These are phyloP conservation scores for Atractiella rhizophila DNA, from an alignment of 768 basidiomycete species.

Conservation along the genomic window DNA sequence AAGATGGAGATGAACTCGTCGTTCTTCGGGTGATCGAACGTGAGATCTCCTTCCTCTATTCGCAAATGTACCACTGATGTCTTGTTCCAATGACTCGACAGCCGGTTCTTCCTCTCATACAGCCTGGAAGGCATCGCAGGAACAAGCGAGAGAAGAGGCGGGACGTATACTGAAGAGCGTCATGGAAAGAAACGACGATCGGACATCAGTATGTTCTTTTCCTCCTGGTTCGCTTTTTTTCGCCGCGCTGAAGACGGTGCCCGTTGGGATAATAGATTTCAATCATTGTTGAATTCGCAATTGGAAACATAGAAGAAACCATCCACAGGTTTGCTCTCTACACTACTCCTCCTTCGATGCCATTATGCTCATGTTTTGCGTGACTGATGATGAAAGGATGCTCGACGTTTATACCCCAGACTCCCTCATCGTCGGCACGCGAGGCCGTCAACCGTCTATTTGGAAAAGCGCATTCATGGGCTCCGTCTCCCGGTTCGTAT, in stretches of 20 bases:
- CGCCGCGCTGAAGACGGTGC: neutral
- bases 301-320: conserved; percentile 65
- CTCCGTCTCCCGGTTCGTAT: conserved; percentile 31
- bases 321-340: conserved; percentile 46
- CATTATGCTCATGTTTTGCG: neutral
- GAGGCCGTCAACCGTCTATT: conserved; percentile 34
- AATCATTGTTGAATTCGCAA: conserved; percentile 77
- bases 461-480: conserved; percentile 35
- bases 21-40: conserved; percentile 67
- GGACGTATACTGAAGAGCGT: conserved; percentile 50
- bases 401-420: conserved; percentile 45
- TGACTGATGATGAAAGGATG: neutral
- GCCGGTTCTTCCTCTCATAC: conserved; percentile 27
- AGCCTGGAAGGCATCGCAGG: conserved; percentile 25
- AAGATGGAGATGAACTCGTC: conserved; percentile 72
- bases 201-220: conserved; percentile 36
- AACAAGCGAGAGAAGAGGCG: conserved; percentile 50
- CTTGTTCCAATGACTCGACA: no score
- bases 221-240: neutral
- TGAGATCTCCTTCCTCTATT: neutral
- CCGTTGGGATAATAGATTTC: conserved; percentile 27
- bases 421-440: conserved; percentile 73
- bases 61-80: no score
- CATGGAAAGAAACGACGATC: conserved; percentile 56
- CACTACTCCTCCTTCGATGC: conserved; percentile 19